phyloP scores from a whole-genome alignment of 176 grass and related monocot species.

The Olyra latifolia region DNA sequence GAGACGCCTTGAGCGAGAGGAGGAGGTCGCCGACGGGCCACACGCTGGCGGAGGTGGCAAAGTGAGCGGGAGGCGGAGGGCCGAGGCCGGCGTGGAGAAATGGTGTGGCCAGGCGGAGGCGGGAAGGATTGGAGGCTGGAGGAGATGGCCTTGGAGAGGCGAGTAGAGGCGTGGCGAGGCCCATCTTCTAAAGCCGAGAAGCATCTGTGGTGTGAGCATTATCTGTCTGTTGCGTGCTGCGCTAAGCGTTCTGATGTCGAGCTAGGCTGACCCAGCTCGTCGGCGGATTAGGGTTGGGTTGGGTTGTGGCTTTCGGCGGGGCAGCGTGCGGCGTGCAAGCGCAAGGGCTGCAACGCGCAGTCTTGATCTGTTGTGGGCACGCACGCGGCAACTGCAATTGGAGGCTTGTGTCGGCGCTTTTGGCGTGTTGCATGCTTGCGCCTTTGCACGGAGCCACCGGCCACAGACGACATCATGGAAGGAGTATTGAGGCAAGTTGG shows the following conservation, averaged over 20 bases:
- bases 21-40: slow-evolving; percentile 48
- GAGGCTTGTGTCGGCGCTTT: too few species aligned
- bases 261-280: neutral
- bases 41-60: slow-evolving; percentile 9
- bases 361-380: too few species aligned
- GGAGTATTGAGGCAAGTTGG: too few species aligned
- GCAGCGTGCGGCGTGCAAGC: neutral
- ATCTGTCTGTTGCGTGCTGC: neutral
- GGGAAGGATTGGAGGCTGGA: slow-evolving; percentile 41
- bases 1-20: slow-evolving; percentile 68
- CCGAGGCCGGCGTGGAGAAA: slow-evolving; percentile 19
- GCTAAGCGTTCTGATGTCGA: neutral
- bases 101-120: slow-evolving; percentile 33
- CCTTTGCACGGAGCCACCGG: too few species aligned
- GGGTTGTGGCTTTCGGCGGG: neutral
- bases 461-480: too few species aligned
- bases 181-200: slow-evolving; percentile 47
- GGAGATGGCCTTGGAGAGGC: slow-evolving; percentile 67
- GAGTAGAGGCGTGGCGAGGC: slow-evolving; percentile 58
- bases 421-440: too few species aligned
- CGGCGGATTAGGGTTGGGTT: too few species aligned
- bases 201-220: slow-evolving; percentile 11
- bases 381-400: too few species aligned
- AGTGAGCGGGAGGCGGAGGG: slow-evolving; percentile 24
- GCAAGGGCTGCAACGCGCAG: neutral